Conservation (phyloP, 306 rosid species). For the Gleditsia sinensis region DNA sequence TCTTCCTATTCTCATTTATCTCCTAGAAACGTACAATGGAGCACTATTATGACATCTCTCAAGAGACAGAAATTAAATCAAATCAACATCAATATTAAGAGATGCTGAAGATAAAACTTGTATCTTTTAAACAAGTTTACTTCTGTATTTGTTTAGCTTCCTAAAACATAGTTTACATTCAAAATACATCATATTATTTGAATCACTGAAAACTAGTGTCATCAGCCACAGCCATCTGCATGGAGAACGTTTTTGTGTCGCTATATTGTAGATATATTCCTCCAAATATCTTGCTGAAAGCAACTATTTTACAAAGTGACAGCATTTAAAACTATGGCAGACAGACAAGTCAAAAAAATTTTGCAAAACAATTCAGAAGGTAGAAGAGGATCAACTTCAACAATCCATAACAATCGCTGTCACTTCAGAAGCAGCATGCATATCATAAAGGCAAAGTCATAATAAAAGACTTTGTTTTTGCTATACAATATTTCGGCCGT, state of each 20-base stretch:
- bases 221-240: not conserved
- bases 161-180: not conserved
- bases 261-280: not conserved
- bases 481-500: not conserved
- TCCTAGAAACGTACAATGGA: constrained; percentile 27
- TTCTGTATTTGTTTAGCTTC: not conserved
- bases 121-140: not conserved
- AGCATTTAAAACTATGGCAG: not conserved
- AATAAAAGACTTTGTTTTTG: not conserved
- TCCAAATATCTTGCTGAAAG: constrained; percentile 6
- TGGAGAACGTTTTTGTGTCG: not conserved
- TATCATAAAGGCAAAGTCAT: not conserved
- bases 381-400: not conserved
- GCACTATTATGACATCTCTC: not conserved
- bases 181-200: constrained; percentile 5
- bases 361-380: not conserved
- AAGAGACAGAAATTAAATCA: constrained; percentile 2
- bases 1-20: constrained; percentile 34
- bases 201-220: not conserved
- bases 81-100: not conserved
- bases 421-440: not conserved
- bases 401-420: not conserved
- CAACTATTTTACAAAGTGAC: constrained; percentile 11
- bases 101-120: not conserved
- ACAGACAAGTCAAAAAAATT: not conserved